Evolutionary conservation across 1,139 yeast species (phyloP), one percentile per base, ranked within the genome.

Genomic region (Geotrichum fermentans): DNA sequence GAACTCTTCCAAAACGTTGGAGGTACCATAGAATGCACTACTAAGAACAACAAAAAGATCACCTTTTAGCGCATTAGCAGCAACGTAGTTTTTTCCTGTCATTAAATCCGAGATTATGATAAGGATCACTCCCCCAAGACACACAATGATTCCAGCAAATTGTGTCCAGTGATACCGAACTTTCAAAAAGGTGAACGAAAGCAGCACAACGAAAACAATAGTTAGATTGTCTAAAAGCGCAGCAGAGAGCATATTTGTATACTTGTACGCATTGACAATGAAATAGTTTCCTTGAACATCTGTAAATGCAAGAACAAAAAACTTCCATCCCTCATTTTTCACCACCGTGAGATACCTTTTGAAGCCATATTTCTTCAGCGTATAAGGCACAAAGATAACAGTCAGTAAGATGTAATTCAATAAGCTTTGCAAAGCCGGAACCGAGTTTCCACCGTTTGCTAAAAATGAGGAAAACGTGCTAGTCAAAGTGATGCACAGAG

Each of bases 81-180:
- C 73, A 11, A 55, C 49, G 54, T 68, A 67, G 56, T 71, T 65
- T 52, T 70, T 69, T 42, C 68, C 73, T 13, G 73, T 68, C 38
- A 71, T 56, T 20, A 62, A 55, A 52, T 72, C 76, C 24, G 71
- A 64, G 13, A 71, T 71, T 28, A 69, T 63, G 37, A 72, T 61
- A 33, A 72, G 62, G 20, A 69, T 71, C 67, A 71, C 64, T 20
- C 75, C 75, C 18, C 69, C 74, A 47, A 72, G 63, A 50, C 74
- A 69, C 30, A 69, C 63, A 1, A 63, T 53, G 30, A 71, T 68
- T 32, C 75, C 75, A 11, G 62, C 32, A 28, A 69, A 55, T 60
- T 72, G 74, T 35, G 72, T 62, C 75, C 75, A 72, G 60, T 71
- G 73, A 58, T 72, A 72, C 21, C 74, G 59, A 24, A 72, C 75